Conservation (phyloP, 257 asterid species). For the Nicotiana attenuata region DNA sequence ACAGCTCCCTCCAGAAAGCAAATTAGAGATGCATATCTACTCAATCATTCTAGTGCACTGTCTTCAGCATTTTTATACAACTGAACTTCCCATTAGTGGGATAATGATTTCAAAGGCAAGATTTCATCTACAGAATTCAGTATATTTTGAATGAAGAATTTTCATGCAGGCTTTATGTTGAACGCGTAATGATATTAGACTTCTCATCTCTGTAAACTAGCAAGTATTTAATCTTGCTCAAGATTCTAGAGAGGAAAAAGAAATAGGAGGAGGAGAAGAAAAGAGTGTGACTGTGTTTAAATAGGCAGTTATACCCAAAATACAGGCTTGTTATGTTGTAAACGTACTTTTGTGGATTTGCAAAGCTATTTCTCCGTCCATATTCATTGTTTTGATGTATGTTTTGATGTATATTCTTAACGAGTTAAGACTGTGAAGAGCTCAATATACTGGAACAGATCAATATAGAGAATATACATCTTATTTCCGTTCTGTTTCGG, state of each 20-base stretch:
- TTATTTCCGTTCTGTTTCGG: neutral
- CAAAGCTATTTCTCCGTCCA: neutral
- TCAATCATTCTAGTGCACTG: slow-evolving; percentile 61
- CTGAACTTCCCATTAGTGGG: slow-evolving; percentile 48
- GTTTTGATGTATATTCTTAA: neutral
- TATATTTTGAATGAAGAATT: neutral
- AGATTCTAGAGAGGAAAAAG: neutral
- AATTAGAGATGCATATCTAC: slow-evolving; percentile 78
- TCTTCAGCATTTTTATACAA: slow-evolving; percentile 51
- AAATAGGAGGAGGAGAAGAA: neutral
- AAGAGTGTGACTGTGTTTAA: neutral
- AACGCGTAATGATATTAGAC: neutral
- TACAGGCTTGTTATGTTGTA: neutral
- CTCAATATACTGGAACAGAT: neutral
- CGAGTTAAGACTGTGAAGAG: neutral
- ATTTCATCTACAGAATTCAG: neutral
- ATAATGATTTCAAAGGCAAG: slow-evolving; percentile 55
- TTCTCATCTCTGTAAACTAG: neutral
- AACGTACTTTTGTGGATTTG: neutral
- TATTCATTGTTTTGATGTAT: neutral
- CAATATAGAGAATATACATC: neutral
- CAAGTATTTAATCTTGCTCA: neutral
- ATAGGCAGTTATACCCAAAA: slow-evolving; percentile 4
- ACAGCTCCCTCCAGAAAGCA: slow-evolving; percentile 57
- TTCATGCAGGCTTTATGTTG: neutral